Evolutionary conservation across 192 early-diverging fungal species (phyloP).

Genomic region (Jimgerdemannia flammicorona): DNA sequence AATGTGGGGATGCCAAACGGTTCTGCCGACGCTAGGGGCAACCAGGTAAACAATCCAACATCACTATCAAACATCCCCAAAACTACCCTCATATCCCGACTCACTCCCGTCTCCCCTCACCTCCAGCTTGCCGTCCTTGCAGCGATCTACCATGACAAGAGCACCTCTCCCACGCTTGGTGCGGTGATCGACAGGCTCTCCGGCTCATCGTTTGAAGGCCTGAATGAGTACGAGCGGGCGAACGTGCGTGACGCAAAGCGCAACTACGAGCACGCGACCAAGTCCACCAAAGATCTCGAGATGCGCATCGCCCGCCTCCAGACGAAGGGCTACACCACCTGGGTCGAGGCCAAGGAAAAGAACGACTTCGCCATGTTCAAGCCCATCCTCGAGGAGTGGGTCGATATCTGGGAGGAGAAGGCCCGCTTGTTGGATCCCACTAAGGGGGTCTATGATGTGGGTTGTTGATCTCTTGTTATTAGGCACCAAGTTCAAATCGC

Average conservation of each 20-base stretch:
- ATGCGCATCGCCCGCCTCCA: conserved; percentile 15
- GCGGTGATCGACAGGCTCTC: too few species aligned
- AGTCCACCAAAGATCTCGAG: conserved; percentile 20
- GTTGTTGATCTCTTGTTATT: conserved; percentile 4
- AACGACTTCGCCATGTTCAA: conserved; percentile 31
- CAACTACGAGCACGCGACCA: conserved; percentile 20
- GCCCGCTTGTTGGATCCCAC: conserved; percentile 24
- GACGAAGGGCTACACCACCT: conserved; percentile 21
- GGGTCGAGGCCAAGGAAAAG: conserved; percentile 33
- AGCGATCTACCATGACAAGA: too few species aligned
- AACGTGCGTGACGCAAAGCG: conserved; percentile 24
- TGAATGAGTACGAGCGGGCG: conserved; percentile 27
- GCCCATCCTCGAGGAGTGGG: conserved; percentile 26
- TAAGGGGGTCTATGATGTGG: conserved; percentile 32
- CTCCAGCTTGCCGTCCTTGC: too few species aligned
- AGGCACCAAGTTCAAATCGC: conserved; percentile 18
- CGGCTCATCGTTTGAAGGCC: not conserved
- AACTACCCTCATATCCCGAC: too few species aligned
- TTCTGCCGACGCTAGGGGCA: too few species aligned
- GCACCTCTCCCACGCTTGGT: too few species aligned
- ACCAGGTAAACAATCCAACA: too few species aligned
- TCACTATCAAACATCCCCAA: too few species aligned
- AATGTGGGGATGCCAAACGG: too few species aligned
- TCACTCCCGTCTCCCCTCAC: too few species aligned
- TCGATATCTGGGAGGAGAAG: conserved; percentile 26